Percentiles rank a stretch among this genome's conserved stretches.
Evolutionary conservation across 2,329 filamentous ascomycete genomes (phyloP).

Genomic region (Ophiostoma australiae): DNA sequence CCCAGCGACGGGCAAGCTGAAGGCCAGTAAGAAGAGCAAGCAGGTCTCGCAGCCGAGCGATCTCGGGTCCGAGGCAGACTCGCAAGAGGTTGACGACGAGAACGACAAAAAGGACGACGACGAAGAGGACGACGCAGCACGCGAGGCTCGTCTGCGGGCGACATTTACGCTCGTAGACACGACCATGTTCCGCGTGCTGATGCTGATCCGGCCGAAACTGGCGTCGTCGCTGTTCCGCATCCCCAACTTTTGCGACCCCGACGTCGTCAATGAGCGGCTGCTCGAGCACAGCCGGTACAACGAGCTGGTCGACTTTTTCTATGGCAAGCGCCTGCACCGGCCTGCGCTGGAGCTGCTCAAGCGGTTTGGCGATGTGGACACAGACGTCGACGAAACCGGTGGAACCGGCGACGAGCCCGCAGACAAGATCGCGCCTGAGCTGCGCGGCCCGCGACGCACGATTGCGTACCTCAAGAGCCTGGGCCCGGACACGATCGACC

Average conservation of each 20-base stretch:
- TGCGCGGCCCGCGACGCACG: constrained; percentile 78
- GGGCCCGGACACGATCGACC: constrained; percentile 78
- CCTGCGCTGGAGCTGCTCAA: constrained; percentile 77
- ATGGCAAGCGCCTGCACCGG: constrained; percentile 87
- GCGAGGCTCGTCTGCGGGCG: constrained; percentile 65
- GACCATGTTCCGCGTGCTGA: constrained; percentile 87
- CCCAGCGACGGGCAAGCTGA: constrained; percentile 58
- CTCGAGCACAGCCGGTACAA: constrained; percentile 84
- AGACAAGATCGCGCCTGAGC: constrained; percentile 36
- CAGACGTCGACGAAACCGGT: constrained; percentile 22
- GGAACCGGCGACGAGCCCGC: neutral
- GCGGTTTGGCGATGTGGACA: constrained; percentile 65
- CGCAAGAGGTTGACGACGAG: constrained; percentile 25
- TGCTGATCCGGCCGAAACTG: constrained; percentile 81
- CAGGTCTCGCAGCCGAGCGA: neutral
- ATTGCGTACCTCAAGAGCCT: constrained; percentile 87
- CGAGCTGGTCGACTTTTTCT: constrained; percentile 94
- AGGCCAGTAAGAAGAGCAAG: constrained; percentile 30
- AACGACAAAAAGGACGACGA: neutral
- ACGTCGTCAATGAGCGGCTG: constrained; percentile 88
- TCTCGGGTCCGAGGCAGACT: neutral
- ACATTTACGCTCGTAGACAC: constrained; percentile 88
- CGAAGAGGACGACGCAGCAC: constrained; percentile 42
- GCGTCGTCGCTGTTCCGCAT: constrained; percentile 89
- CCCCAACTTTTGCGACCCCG: constrained; percentile 93